Conservation (phyloP, 2,329 filamentous ascomycete species). For the Sporothrix sp. region DNA sequence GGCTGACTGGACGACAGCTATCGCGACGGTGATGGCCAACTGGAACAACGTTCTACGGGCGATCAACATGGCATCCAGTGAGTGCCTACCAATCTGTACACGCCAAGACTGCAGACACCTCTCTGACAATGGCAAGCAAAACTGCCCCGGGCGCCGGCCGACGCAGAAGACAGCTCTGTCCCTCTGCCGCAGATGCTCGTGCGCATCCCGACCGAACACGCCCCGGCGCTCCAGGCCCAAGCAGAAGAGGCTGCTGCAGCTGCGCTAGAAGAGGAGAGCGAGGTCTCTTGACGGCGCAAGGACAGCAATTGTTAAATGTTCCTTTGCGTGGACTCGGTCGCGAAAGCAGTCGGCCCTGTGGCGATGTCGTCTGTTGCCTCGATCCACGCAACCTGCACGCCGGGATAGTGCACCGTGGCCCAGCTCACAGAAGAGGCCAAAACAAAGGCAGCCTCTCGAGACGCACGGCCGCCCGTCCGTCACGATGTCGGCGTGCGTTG, state of each 20-base stretch:
- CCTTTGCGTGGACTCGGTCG: background rate
- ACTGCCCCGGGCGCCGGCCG: slow-evolving; percentile 50
- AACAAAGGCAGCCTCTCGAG: background rate
- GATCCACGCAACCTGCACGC: too few species aligned
- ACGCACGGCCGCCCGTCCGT: background rate
- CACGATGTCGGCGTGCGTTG: background rate
- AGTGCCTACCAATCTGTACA: slow-evolving; percentile 23
- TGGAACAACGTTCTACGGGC: slow-evolving; percentile 81
- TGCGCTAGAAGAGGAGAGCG: slow-evolving; percentile 21
- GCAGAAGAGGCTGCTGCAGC: slow-evolving; percentile 40
- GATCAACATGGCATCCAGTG: slow-evolving; percentile 80
- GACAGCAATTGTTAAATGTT: background rate
- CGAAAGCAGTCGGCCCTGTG: too few species aligned
- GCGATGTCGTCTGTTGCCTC: too few species aligned
- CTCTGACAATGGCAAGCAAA: slow-evolving; percentile 42
- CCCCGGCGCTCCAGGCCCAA: slow-evolving; percentile 52
- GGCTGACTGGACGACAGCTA: slow-evolving; percentile 41
- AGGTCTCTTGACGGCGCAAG: background rate
- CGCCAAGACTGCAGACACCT: too few species aligned
- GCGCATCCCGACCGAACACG: slow-evolving; percentile 73
- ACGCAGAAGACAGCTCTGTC: slow-evolving; percentile 29
- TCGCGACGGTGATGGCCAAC: slow-evolving; percentile 74
- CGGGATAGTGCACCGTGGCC: too few species aligned
- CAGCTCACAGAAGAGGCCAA: background rate
- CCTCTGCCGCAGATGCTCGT: slow-evolving; percentile 72